Evolutionary conservation across 495 filamentous ascomycete species (phyloP).

Genomic region (Aspergillus baeticus): DNA sequence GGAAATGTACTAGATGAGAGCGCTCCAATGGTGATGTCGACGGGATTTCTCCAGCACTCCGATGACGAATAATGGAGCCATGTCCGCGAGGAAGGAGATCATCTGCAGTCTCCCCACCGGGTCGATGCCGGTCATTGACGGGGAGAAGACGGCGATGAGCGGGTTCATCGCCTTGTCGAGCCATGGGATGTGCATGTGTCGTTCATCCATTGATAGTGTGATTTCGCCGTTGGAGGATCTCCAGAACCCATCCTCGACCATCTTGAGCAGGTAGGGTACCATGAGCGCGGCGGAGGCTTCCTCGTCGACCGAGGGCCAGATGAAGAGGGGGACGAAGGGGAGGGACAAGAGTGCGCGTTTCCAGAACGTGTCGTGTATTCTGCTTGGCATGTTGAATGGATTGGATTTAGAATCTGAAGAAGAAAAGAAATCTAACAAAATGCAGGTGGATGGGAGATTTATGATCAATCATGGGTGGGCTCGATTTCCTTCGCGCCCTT

Average conservation of each 20-base stretch:
- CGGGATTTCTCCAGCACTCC: constrained; percentile 26
- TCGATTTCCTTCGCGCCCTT: no score
- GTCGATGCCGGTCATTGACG: constrained; percentile 17
- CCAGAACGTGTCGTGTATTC: neutral
- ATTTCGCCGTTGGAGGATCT: constrained; percentile 10
- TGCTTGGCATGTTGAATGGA: constrained; percentile 7
- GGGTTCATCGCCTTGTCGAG: constrained; percentile 15
- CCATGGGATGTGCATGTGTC: neutral
- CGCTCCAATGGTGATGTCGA: neutral
- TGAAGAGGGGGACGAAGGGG: constrained; percentile 5
- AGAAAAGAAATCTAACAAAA: no score
- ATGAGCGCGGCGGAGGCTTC: neutral
- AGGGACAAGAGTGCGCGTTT: constrained; percentile 8
- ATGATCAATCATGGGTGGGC: no score
- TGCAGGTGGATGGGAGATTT: no score
- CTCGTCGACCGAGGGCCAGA: neutral
- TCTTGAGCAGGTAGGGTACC: neutral
- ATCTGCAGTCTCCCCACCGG: constrained; percentile 11
- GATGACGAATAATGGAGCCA: constrained; percentile 15
- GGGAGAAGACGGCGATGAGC: constrained; percentile 17
- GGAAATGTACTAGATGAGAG: constrained; percentile 10
- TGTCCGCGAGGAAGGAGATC: constrained; percentile 20
- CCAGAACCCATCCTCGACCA: constrained; percentile 2
- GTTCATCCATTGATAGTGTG: neutral
- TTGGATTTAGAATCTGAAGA: neutral